phyloP scores from a whole-genome alignment of 2,329 filamentous ascomycete genomes.

The Curvularia verruculosa region DNA sequence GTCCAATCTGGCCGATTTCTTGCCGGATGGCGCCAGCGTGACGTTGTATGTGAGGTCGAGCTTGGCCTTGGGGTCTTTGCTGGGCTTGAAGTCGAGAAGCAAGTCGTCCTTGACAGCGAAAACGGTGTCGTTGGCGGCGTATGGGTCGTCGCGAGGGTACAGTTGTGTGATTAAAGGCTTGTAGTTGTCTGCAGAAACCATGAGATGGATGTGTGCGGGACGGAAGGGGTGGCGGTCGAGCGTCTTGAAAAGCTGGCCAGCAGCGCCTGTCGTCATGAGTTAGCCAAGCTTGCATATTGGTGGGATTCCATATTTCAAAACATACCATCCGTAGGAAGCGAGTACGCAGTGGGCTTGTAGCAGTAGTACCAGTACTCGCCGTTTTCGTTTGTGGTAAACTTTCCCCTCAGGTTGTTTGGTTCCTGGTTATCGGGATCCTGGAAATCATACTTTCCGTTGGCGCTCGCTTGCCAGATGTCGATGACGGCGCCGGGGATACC shows the following conservation, averaged over 20 bases:
- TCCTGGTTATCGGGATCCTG: conserved; percentile 74
- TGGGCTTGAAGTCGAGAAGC: conserved; percentile 63
- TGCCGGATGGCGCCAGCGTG: conserved; percentile 55
- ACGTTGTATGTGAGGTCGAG: conserved; percentile 69
- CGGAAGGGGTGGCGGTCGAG: conserved; percentile 66
- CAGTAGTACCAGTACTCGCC: conserved; percentile 77
- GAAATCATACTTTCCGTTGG: conserved; percentile 78
- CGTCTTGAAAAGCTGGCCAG: conserved; percentile 58
- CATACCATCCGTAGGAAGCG: conserved; percentile 67
- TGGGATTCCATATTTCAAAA: neutral
- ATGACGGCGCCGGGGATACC: conserved; percentile 72
- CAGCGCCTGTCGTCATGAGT: conserved; percentile 49
- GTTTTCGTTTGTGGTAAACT: conserved; percentile 73
- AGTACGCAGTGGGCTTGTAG: conserved; percentile 75
- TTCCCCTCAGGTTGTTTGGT: conserved; percentile 77
- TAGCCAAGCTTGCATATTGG: neutral
- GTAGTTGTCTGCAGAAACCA: conserved; percentile 61
- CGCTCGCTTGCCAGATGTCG: conserved; percentile 78
- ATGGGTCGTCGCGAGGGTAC: conserved; percentile 64
- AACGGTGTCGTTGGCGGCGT: conserved; percentile 64
- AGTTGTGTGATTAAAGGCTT: conserved; percentile 64
- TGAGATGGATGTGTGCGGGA: conserved; percentile 67
- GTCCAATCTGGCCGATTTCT: conserved; percentile 39
- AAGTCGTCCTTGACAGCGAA: conserved; percentile 68
- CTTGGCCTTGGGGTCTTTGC: conserved; percentile 58